Conservation (phyloP, 345 rosid species). For the Sisymbrium irio region DNA sequence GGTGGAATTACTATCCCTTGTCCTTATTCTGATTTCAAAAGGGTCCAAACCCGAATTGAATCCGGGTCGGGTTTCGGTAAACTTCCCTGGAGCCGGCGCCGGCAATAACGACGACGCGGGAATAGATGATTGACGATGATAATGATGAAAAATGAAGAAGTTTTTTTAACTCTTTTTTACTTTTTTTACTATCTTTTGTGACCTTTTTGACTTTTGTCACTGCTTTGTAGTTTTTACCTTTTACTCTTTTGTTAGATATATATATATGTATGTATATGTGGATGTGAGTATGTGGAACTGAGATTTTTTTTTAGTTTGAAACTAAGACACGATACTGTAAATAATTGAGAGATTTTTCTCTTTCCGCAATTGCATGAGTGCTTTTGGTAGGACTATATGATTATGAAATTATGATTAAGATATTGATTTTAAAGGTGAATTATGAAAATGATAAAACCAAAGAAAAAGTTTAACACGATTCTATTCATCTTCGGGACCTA, state of each 20-base stretch:
- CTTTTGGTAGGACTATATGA: constrained; percentile 6
- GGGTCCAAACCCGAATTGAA: constrained; percentile 69
- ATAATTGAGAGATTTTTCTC: not conserved
- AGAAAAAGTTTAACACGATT: constrained; percentile 27
- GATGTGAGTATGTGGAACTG: constrained; percentile 7
- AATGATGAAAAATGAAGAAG: constrained; percentile 8
- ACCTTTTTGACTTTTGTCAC: constrained; percentile 16
- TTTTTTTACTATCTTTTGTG: constrained; percentile 1
- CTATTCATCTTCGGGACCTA: constrained; percentile 30
- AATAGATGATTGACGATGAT: not conserved
- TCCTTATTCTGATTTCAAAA: constrained; percentile 76
- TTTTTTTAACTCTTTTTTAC: constrained; percentile 3
- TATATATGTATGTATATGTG: too few species aligned
- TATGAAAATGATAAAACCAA: constrained; percentile 12
- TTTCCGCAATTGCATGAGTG: constrained; percentile 9
- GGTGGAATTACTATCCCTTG: constrained; percentile 95
- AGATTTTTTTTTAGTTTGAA: not conserved
- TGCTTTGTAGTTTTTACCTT: not conserved
- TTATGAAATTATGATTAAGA: constrained; percentile 19
- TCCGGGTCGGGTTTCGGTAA: constrained; percentile 47
- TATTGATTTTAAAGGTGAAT: constrained; percentile 26
- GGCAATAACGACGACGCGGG: constrained; percentile 15
- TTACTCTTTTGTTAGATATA: constrained; percentile 10
- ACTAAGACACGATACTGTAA: not conserved
- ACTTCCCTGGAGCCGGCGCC: constrained; percentile 40